Base-by-base conservation (phyloP, 192 early-diverging fungal species). In the Backusella westeae region DNA sequence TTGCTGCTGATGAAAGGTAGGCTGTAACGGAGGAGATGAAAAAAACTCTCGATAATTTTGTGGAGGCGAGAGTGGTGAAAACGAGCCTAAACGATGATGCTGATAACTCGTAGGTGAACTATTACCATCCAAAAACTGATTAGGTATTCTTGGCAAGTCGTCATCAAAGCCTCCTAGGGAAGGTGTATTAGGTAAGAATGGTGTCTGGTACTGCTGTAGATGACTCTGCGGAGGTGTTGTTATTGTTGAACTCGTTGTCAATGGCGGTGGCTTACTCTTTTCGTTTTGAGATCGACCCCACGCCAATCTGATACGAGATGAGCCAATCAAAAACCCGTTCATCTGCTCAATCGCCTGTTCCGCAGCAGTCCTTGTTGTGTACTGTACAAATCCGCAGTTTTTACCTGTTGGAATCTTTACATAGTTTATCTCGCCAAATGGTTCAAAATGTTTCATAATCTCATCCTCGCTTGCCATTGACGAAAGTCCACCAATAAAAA, bases 361-460 rank as follows among this genome's bases (percentile, higher is more conserved):
- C 34, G 98, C 98, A 77, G 89, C 87, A 41, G 90, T 86, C 19
- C 94, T 87, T 75, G 94, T 90, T 34, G 90, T 90, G 82, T 90
- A 99, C 68, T 95, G 94, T 36, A 99, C 96, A 87, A 99, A 99
- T 9, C 96, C 98, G 81, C 98, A 99, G 14, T 95, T 93, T 77
- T 96, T 96, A 67, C 95, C 95, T 17, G 92, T 89, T 41, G 98
- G 97, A 72, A 99, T 97, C 82, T 97, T 97, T 76, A 95, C 93
- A 84, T 97, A 94, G 0, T 89, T 89, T 65, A 99, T 96, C 39
- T 95, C 95, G 38, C 98, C 98, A 88, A 95, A 97, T 38, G 89
- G 87, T 15, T 89, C 83, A 83, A 99, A 99, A 76, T 90, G 88
- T 6, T 89, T 88, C 39, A 89, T 81, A 72, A 99, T 87, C 68